Conservation (phyloP, 495 filamentous ascomycete species). For the Baudoinia panamericana region DNA sequence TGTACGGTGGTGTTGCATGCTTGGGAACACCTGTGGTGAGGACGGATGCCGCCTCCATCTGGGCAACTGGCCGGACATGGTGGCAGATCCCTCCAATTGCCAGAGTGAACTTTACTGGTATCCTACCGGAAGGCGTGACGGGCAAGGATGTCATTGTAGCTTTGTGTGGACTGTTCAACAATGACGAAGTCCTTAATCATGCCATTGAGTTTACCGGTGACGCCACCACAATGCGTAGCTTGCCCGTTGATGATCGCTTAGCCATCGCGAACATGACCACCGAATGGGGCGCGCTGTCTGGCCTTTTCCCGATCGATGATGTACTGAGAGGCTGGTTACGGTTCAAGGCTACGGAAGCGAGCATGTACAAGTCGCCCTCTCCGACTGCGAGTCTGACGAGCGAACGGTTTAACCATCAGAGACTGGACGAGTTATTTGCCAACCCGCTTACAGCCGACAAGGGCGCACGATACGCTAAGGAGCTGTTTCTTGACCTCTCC, state of each 20-base stretch:
- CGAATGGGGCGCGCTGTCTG: slow-evolving; percentile 80
- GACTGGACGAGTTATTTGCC: slow-evolving; percentile 57
- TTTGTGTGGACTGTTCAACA: slow-evolving; percentile 74
- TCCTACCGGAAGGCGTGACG: slow-evolving; percentile 66
- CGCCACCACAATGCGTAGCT: slow-evolving; percentile 59
- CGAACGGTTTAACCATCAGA: slow-evolving; percentile 50
- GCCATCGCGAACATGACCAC: slow-evolving; percentile 93
- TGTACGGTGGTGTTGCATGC: slow-evolving; percentile 76
- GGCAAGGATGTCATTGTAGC: slow-evolving; percentile 94
- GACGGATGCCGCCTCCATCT: slow-evolving; percentile 77
- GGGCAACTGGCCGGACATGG: slow-evolving; percentile 75
- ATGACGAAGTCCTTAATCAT: slow-evolving; percentile 87
- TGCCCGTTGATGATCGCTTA: slow-evolving; percentile 65
- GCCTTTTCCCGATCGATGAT: slow-evolving; percentile 72
- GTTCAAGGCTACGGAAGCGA: slow-evolving; percentile 57
- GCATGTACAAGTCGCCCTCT: slow-evolving; percentile 37
- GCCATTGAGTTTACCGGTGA: slow-evolving; percentile 80
- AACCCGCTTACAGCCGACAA: slow-evolving; percentile 58
- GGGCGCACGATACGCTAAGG: slow-evolving; percentile 71
- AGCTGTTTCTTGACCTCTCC: slow-evolving; percentile 62
- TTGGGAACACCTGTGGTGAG: slow-evolving; percentile 73
- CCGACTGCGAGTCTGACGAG: slow-evolving; percentile 27
- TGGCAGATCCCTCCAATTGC: slow-evolving; percentile 84
- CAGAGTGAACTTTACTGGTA: slow-evolving; percentile 62
- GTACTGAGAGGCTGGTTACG: slow-evolving; percentile 64